Evolutionary conservation across 331 rosid genomes (phyloP), one percentile per base, ranked within the genome.

Genomic region (Malus hybrid): DNA sequence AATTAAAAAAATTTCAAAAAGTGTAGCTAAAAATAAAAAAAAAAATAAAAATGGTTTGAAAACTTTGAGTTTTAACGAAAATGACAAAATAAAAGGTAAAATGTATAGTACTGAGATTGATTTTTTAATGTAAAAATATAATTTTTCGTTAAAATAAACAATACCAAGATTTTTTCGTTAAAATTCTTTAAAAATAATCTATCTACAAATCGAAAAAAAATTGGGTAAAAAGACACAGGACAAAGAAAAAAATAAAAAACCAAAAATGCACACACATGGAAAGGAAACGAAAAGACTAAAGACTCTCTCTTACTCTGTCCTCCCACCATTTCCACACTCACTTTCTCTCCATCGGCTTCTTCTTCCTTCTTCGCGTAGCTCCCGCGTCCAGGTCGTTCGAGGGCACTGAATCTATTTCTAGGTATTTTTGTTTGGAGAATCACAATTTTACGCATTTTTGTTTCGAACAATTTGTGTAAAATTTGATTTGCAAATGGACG

Each of bases 261-360:
- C 13, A 15, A 78, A 64, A 65, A 7, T 64, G 33, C 75, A 32
- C 78, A 68, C 82, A 79, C 78, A 77, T 76, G 88, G 85, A 83
- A 76, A 78, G 73, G 75, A 80, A 89, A 80, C 82, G 84, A 71
- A 86, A 75, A 67, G 89, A 79, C 46, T 71, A 52, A 42, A 31
- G 80, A 81, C 85, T 6, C 46, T 42, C 67, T 36, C 57, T 73
- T 44, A 60, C 77, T 36, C 69, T 73, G 77, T 46, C 62, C 31
- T 59, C 70, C 77, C 61, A 44, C 46, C 77, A 46, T 42, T 62
- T 29, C 61, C 33, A 13, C 34, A 42, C 61, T 62, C 64, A 1
- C 33, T 44, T 18, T 33, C 48, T 50, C 64, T 44, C 73, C 44
- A 56, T 78, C 76, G 73, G 57, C 20, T 52, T 20, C 10, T 67